Conservation (phyloP, 78 protist genomes). For the Planoprotostelium fungivorum region DNA sequence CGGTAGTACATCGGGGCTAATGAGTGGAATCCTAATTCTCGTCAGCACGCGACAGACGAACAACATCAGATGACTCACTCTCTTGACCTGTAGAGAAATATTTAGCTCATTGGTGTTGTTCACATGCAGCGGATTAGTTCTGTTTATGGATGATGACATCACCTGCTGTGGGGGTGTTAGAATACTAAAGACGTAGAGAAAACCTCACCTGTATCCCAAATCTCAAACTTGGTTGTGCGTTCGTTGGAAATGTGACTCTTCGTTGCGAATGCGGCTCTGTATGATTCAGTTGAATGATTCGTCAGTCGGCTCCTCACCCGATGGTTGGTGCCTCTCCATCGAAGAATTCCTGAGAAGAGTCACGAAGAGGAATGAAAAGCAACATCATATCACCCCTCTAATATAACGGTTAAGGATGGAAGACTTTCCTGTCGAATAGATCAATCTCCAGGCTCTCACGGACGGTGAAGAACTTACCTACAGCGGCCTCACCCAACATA, state of each 20-base stretch:
- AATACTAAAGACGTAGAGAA: background rate
- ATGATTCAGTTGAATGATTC: background rate
- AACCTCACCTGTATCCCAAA: constrained; percentile 78
- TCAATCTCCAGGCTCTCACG: background rate
- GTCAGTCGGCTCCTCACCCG: background rate
- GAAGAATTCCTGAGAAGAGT: background rate
- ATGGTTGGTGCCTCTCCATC: background rate
- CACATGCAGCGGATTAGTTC: too few species aligned
- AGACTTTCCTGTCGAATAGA: background rate
- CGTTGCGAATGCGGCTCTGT: constrained; percentile 91
- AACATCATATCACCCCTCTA: too few species aligned
- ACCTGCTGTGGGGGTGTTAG: too few species aligned
- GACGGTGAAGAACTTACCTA: too few species aligned
- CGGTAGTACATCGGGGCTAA: constrained; percentile 97
- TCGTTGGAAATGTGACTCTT: constrained; percentile 86
- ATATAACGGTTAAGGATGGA: background rate
- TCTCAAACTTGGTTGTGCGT: constrained; percentile 93
- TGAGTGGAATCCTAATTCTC: constrained; percentile 64
- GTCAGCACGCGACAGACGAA: background rate
- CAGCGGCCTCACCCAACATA: background rate
- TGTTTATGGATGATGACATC: too few species aligned
- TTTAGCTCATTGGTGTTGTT: too few species aligned
- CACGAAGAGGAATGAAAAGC: too few species aligned
- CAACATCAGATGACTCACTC: background rate
- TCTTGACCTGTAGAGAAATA: background rate